Conservation (phyloP, 768 basidiomycete species). For the Termitomyces sp. region DNA sequence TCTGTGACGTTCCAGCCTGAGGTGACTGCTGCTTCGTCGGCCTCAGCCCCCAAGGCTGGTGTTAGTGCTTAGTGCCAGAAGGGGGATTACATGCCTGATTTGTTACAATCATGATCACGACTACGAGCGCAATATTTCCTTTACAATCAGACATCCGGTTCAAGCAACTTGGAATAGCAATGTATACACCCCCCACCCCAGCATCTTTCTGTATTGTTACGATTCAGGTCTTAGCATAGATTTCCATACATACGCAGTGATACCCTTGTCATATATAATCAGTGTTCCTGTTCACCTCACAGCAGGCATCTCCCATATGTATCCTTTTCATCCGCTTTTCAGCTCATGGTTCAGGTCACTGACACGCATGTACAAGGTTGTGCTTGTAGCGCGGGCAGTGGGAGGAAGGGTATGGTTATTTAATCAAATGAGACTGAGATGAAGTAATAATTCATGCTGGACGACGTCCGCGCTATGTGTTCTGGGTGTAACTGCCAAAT, state of each 20-base stretch:
- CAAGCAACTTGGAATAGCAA: too few relatives aligned
- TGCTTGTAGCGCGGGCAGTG: too few relatives aligned
- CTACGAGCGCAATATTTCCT: background rate
- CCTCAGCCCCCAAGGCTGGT: background rate
- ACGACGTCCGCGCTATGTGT: too few relatives aligned
- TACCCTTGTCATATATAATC: background rate
- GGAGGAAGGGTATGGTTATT: too few relatives aligned
- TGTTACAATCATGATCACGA: background rate
- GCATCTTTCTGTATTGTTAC: background rate
- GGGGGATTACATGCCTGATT: background rate
- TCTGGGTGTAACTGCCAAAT: too few relatives aligned
- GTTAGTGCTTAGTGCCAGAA: background rate
- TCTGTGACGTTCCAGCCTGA: slow-evolving; percentile 11
- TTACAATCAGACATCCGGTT: background rate
- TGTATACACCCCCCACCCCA: background rate
- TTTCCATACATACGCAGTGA: background rate
- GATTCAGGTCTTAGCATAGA: background rate
- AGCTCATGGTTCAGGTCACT: too few relatives aligned
- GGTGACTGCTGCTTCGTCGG: background rate
- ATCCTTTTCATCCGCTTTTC: too few relatives aligned
- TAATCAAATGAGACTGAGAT: too few relatives aligned
- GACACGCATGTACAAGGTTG: too few relatives aligned
- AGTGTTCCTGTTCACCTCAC: too few relatives aligned
- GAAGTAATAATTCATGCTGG: too few relatives aligned
- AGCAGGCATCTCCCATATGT: too few relatives aligned